Evolutionary conservation across 2,329 filamentous ascomycete species (phyloP), one percentile per base, ranked within the genome.

Genomic region (Beauveria rudraprayagi): DNA sequence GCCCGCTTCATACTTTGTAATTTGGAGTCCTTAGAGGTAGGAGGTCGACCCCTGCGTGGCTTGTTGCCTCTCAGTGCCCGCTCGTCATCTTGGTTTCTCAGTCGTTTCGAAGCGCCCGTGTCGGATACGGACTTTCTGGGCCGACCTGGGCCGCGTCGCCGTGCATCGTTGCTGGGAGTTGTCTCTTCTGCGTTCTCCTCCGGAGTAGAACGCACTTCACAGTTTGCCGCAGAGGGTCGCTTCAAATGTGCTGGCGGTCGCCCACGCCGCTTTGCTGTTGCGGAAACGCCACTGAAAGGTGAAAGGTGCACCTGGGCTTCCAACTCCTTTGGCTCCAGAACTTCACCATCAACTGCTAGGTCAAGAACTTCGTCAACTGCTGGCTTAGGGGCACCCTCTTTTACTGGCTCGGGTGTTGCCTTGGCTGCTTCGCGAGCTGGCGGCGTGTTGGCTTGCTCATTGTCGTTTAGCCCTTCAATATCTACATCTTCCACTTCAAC

Each of bases 401-500:
- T 44, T 30, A 14, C 26, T 52, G 5, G 16, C 24, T 22, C 19
- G 41, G 50, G 26, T 10, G 41, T 22, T 8, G 11, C 1, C 8
- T 61, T 50, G 34, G 16, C 17, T 34, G 17, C n/a, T 55, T 43
- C 17, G 16, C 26, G 7, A 14, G 41, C 24, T n/a, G 17, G 41
- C 17, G 40, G 48, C 37, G 24, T 19, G 30, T 46, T 16, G 37
- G 11, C 43, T 22, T 24, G 43, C 26, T 52, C 56, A 37, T 24
- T 37, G 2, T 61, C 51, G 24, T 55, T 34, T 3, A 55, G 4
- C 8, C 72, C 71, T 24, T 75, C 75, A 9, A 68, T 60, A 7
- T 76, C 73, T 41, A 64, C 41, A 48, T 82, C 76, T 34, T 80
- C 79, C 1, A 74, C 68, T 54, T 83, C 80, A 3, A 78, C 70